phyloP scores from a whole-genome alignment of 83 land plant species.

The Thuja plicata region DNA sequence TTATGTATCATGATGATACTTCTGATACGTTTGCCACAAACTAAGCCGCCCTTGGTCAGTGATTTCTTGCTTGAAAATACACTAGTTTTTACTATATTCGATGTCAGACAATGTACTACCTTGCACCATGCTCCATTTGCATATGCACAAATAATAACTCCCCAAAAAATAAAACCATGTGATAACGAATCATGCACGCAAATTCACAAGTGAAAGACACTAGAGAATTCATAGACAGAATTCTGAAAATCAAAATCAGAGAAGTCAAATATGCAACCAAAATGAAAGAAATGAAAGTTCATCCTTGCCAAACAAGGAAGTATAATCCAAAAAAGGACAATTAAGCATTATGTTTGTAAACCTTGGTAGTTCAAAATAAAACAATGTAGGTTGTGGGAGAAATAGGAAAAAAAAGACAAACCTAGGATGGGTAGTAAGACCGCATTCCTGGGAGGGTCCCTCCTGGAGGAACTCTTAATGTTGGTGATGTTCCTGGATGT shows the following conservation, averaged over 20 bases:
- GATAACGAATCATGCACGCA: background rate
- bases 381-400: background rate
- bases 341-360: background rate
- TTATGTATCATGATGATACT: background rate
- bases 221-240: background rate
- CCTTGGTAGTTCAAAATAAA: background rate
- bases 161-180: background rate
- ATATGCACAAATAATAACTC: background rate
- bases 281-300: background rate
- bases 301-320: background rate
- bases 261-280: background rate
- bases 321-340: background rate
- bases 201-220: background rate
- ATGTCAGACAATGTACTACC: background rate
- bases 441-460: background rate
- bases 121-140: background rate
- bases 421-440: constrained; percentile 12
- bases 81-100: background rate
- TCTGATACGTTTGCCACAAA: background rate
- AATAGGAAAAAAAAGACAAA: background rate
- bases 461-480: constrained; percentile 7
- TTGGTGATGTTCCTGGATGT: background rate
- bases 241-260: background rate
- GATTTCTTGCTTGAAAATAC: background rate
- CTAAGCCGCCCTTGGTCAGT: background rate